A percentile compares a stretch with the other conserved stretches of the same genome.
Conservation (phyloP, 257 asterid species). For the Penstemon davidsonii region DNA sequence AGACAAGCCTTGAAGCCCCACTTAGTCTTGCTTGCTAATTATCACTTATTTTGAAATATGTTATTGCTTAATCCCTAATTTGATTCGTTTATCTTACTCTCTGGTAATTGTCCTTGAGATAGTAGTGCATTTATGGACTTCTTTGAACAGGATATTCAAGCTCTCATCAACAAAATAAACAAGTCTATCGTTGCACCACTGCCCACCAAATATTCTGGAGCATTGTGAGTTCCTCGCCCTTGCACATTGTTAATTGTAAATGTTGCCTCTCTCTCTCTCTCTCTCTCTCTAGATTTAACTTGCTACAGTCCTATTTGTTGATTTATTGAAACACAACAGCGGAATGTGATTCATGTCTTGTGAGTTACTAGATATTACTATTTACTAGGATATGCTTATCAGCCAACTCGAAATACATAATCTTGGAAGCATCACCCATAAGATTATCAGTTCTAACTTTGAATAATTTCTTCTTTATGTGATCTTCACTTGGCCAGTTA, state of each 20-base stretch:
- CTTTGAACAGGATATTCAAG: conserved; percentile 77
- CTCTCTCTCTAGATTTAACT: neutral
- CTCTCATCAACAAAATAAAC: conserved; percentile 87
- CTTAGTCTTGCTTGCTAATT: conserved; percentile 19
- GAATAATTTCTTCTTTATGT: neutral
- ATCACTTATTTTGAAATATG: neutral
- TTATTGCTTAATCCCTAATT: conserved; percentile 12
- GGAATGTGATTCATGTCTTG: conserved; percentile 10
- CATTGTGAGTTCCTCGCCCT: conserved; percentile 56
- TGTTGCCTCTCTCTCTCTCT: conserved; percentile 3
- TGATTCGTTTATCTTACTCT: conserved; percentile 23
- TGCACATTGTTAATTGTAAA: conserved; percentile 13
- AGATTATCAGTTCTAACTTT: conserved; percentile 16
- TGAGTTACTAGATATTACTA: neutral
- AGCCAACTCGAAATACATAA: neutral
- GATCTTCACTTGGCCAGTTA: conserved; percentile 10
- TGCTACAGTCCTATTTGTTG: neutral
- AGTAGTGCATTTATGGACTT: conserved; percentile 26
- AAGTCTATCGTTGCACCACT: conserved; percentile 86
- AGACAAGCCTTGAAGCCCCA: conserved; percentile 13
- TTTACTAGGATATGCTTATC: conserved; percentile 1
- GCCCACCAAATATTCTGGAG: conserved; percentile 79
- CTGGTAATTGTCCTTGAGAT: conserved; percentile 23
- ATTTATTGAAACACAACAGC: conserved; percentile 1
- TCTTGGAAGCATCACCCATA: neutral